Base-by-base conservation (phyloP, 768 basidiomycete genomes). In the Rubroboletus satanas region DNA sequence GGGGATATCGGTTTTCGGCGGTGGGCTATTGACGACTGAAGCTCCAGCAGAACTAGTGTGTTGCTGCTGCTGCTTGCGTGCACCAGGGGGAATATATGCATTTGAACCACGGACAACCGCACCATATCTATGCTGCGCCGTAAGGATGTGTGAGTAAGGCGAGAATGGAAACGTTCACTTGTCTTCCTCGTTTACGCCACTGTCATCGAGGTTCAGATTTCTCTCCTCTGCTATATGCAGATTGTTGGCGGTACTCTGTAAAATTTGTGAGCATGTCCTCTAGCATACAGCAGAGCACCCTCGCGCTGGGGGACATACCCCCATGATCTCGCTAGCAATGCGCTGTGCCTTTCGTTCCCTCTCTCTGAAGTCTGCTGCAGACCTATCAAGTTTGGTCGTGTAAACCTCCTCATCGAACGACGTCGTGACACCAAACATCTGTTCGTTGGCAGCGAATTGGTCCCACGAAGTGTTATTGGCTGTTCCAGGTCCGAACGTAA, bases 81-180 rank as follows among this genome's bases (percentile, higher is more conserved):
- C 93, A 56, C 87, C 92, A 2, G 96, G 96, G 44, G 97, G 97
- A 37, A 98, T 83, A 68, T 99, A 99, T 26, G 95, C 96, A 64
- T 88, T 89, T 17, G 87, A 79, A 32, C 85, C 80, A 53, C 97
- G 88, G 47, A 90, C 86, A 31, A 98, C 97, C 28, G 93, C 94
- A 53, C 90, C 90, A 68, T 93, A 98, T 72, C 94, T 97, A 66
- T 39, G 31, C 37, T 31, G 51, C 21, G 10, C 39, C 0, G 35
- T 69, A 56, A 69, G 68, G 49, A 71, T 56, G 55, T 52, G 35
- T 41, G 54, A 44, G 54, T 46, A 48, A 50, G 47, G 56, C 42
- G 47, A 59, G 37, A 61, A 56, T 33, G 17, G 42, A 45, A 23
- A 67, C 7, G 67, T 83, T 65, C 59, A 98, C 96, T 92, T 95